A percentile compares a stretch with the other conserved stretches of the same genome.
Conservation (phyloP, 1,139 yeast genomes). For the Hyphopichia fennica region DNA sequence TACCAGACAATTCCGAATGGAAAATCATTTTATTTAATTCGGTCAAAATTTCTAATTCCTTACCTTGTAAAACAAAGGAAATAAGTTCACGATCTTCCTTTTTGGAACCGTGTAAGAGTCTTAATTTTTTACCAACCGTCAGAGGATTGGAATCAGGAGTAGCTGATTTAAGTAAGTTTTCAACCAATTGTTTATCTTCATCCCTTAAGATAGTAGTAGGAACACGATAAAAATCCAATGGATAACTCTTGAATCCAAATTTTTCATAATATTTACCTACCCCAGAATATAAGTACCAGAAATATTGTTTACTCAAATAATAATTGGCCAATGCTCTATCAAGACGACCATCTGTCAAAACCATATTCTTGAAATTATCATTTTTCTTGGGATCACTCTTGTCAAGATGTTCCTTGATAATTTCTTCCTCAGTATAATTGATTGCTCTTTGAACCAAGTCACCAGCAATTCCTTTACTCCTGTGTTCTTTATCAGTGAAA, state of each 20-base stretch:
- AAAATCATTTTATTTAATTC: constrained; percentile 37
- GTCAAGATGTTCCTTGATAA: constrained; percentile 25
- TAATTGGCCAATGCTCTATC: constrained; percentile 35
- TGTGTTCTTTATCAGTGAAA: constrained; percentile 24
- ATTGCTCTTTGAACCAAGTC: constrained; percentile 29
- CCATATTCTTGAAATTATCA: constrained; percentile 35
- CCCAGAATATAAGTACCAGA: constrained; percentile 42
- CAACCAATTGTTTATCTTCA: constrained; percentile 20
- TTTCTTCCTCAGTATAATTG: constrained; percentile 29
- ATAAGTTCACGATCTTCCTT: constrained; percentile 33
- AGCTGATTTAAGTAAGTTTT: constrained; percentile 17
- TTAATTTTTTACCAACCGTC: constrained; percentile 29
- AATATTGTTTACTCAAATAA: constrained; percentile 36
- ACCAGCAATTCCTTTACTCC: constrained; percentile 33
- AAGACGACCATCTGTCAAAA: constrained; percentile 25
- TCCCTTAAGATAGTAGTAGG: constrained; percentile 24
- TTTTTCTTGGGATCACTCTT: constrained; percentile 19
- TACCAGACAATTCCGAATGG: constrained; percentile 37
- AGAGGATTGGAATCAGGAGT: constrained; percentile 3
- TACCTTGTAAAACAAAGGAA: constrained; percentile 30
- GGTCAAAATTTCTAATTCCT: constrained; percentile 38
- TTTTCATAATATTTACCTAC: constrained; percentile 32
- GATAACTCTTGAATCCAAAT: constrained; percentile 41
- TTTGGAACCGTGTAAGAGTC: constrained; percentile 25
- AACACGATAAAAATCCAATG: constrained; percentile 35